A percentile compares a stretch with the other conserved stretches of the same genome.
phyloP scores from a whole-genome alignment of 2,329 filamentous ascomycete genomes.

The Neospermospora avenae region DNA sequence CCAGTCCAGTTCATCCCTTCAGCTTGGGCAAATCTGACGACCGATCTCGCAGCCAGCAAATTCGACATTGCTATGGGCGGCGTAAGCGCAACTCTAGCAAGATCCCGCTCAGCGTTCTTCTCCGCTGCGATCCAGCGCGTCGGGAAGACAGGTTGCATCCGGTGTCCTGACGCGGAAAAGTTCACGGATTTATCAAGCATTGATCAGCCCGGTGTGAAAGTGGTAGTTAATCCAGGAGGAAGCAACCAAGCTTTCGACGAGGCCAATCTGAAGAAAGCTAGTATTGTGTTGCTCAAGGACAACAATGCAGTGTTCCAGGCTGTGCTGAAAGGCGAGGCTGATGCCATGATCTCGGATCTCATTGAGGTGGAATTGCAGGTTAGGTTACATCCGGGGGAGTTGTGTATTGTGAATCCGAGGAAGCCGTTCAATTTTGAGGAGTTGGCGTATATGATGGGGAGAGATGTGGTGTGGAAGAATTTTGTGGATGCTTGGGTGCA shows the following conservation, averaged over 20 bases:
- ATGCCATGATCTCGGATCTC: conserved; percentile 8
- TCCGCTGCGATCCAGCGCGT: neutral
- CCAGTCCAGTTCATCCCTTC: neutral
- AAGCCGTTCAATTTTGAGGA: conserved; percentile 5
- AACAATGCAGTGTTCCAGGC: conserved; percentile 7
- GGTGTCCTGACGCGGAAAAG: neutral
- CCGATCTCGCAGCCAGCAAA: neutral
- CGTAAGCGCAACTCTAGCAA: neutral
- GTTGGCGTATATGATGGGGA: conserved; percentile 5
- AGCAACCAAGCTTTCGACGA: conserved; percentile 3
- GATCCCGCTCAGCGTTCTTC: conserved; percentile 2
- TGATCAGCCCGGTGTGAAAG: neutral
- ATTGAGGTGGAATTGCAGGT: conserved; percentile 10
- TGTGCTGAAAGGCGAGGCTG: neutral
- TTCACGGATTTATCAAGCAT: neutral
- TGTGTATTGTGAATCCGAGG: conserved; percentile 4
- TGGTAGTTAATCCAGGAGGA: conserved; percentile 6
- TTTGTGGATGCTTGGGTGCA: conserved; percentile 7
- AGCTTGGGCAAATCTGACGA: neutral
- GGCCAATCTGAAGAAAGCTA: neutral
- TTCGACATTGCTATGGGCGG: conserved; percentile 9
- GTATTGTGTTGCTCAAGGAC: neutral
- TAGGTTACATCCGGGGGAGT: conserved; percentile 2
- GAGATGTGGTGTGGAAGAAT: conserved; percentile 7
- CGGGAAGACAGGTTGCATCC: conserved; percentile 3